A percentile compares a stretch with the other conserved stretches of the same genome.
Evolutionary conservation across 2,329 filamentous ascomycete genomes (phyloP).

Genomic region (Teratosphaeria nubilosa): DNA sequence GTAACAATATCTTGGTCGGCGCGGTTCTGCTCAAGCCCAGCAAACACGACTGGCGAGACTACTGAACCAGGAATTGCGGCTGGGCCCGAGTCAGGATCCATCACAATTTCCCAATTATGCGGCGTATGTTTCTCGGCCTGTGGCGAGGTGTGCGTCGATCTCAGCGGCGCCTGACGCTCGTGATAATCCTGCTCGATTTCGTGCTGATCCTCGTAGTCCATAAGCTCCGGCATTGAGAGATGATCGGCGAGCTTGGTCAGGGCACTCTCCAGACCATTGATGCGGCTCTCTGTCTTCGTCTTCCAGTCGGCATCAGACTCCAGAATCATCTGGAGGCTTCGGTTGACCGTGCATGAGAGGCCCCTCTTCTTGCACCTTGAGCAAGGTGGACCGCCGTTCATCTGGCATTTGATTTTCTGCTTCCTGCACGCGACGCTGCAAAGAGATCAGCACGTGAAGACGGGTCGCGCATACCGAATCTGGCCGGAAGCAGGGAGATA

Average conservation of each 20-base stretch:
- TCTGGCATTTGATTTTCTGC: conserved; percentile 35
- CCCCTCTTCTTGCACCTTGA: conserved; percentile 31
- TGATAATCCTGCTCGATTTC: conserved; percentile 6
- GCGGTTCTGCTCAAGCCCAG: conserved; percentile 14
- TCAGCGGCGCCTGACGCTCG: neutral
- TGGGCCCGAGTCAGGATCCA: conserved; percentile 29
- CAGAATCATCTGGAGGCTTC: conserved; percentile 32
- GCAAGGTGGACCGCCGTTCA: conserved; percentile 28
- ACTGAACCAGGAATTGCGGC: conserved; percentile 25
- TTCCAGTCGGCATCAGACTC: conserved; percentile 35
- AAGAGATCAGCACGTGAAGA: neutral
- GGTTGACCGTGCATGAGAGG: conserved; percentile 31
- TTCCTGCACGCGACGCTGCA: conserved; percentile 30
- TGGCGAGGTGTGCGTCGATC: conserved; percentile 10
- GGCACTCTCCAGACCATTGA: conserved; percentile 28
- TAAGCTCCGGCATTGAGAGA: conserved; percentile 12
- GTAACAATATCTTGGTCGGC: conserved; percentile 21
- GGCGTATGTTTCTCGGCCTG: conserved; percentile 16
- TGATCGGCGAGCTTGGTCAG: conserved; percentile 20
- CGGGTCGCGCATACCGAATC: neutral
- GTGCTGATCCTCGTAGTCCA: conserved; percentile 16
- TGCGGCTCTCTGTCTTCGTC: conserved; percentile 27
- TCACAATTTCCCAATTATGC: conserved; percentile 28
- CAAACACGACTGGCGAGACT: conserved; percentile 18
- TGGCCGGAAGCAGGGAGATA: neutral